Base-by-base conservation (phyloP, 164 flowering plant genomes). In the Saururus chinensis region DNA sequence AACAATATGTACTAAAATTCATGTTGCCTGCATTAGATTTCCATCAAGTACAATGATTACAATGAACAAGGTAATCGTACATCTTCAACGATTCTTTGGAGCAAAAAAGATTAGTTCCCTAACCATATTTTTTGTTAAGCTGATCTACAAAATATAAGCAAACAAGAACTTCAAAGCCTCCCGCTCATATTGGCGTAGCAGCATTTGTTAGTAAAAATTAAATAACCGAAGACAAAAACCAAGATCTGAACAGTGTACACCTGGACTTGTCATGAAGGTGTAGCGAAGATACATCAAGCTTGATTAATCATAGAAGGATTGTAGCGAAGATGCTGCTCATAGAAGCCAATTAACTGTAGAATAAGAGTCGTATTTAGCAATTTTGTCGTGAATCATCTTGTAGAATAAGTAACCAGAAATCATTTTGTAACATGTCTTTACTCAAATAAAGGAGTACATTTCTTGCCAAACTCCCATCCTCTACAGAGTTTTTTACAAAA, bases 321-420 rank as follows among this genome's bases (percentile, higher is more conserved):
- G 68, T 85, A 89, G 25, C 84, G 86, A 26, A 89, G 80, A 75
- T 85, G 83, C 64, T 85, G 86, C 81, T 89, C 97, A 64, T 89
- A 89, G 72, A 77, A 89, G 71, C 75, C 70, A 68, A 89, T 89
- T 74, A 89, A 76, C 97, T 89, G 88, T 64, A 57, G 56, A 57
- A 30, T 9, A 35, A 30, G 19, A 3, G 19, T n/a, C n/a, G n/a
- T n/a, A n/a, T 22, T 21, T 9, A 54, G 25, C 13, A 54, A 24
- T 0, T 54, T 22, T 20, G 4, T 20, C 14, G 8, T 40, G 8
- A 6, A 40, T 6, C 42, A 40, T 40, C 42, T 11, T 6, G 8
- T 41, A 41, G 12, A 41, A 41, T 41, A 41, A 0, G 12, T 9
- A 41, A 41, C 45, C 45, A 41, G 8, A 9, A 41, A 41, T 41